Evolutionary conservation across 257 asterid species (phyloP), one percentile per base, ranked within the genome.

Genomic region (Solanum piurae): DNA sequence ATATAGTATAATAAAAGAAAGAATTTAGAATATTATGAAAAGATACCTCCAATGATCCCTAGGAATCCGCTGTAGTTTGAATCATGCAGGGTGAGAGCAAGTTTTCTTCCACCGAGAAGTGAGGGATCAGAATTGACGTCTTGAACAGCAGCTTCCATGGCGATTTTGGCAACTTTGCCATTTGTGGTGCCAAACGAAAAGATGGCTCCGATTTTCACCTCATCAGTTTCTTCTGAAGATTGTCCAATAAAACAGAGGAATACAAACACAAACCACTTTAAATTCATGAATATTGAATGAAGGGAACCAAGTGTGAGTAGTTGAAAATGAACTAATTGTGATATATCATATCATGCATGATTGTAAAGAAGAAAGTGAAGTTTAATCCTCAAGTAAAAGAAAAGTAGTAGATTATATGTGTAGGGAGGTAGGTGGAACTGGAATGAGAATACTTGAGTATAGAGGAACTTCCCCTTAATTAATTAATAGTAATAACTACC

Each of bases 111-210:
- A 12, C 92, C 90, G 71, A 94, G 97, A 87, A 94, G 2, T 62
- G 83, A 90, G 13, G 95, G 91, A 77, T 96, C 94, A 25, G 98
- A 91, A 85, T 96, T 95, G 16, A 96, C 88, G 89, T 95, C 99
- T 34, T 93, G 92, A 60, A 96, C 95, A 1, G 99, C 99, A 86
- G 98, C 98, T 7, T 90, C 60, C 95, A 96, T 95, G 25, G 97
- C 98, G 83, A 96, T 93, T 88, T 89, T 91, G 16, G 98, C 92
- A 14, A 95, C 98, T 73, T 85, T 91, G 87, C 98, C 98, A 31
- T 86, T 93, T 34, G 91, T 92, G 27, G 95, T 92, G 37, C 89
- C 91, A 80, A 94, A 93, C 5, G 97, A 76, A 79, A 95, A 95
- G 85, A 93, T 92, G 89, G 98, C 91, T 55, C 98, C 98, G 83